A percentile compares a stretch with the other conserved stretches of the same genome.
phyloP scores from a whole-genome alignment of 2,329 filamentous ascomycete species.

The Cladophialophora immunda region DNA sequence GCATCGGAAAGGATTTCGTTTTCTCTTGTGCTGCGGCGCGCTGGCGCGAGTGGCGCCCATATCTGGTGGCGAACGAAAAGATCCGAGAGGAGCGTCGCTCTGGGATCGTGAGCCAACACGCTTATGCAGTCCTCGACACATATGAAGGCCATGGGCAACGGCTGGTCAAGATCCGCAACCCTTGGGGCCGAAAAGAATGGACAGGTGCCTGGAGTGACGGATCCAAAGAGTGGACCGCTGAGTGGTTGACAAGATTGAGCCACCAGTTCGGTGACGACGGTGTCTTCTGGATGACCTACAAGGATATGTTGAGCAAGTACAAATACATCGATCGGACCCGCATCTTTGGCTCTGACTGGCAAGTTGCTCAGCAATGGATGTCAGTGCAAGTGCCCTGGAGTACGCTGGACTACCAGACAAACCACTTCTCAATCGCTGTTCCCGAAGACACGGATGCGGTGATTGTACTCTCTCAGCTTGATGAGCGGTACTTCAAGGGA shows the following conservation, averaged over 20 bases:
- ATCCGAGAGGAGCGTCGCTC: constrained; percentile 50
- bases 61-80: constrained; percentile 33
- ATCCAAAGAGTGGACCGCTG: constrained; percentile 82
- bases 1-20: constrained; percentile 79
- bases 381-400: constrained; percentile 68
- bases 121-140: constrained; percentile 67
- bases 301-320: constrained; percentile 66
- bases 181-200: constrained; percentile 85
- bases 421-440: constrained; percentile 66
- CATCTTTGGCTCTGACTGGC: constrained; percentile 69
- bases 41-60: constrained; percentile 43
- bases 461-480: constrained; percentile 67
- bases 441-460: constrained; percentile 63
- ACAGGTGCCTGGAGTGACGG: constrained; percentile 84
- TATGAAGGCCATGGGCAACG: constrained; percentile 70
- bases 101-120: constrained; percentile 60
- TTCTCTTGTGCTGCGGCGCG: constrained; percentile 58
- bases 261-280: constrained; percentile 82
- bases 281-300: constrained; percentile 69
- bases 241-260: constrained; percentile 76
- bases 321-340: constrained; percentile 69
- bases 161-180: constrained; percentile 70
- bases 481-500: constrained; percentile 67
- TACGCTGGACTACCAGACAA: constrained; percentile 66
- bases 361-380: constrained; percentile 69